Evolutionary conservation across 768 basidiomycete genomes (phyloP).

Genomic region (Termitomyces sp.): DNA sequence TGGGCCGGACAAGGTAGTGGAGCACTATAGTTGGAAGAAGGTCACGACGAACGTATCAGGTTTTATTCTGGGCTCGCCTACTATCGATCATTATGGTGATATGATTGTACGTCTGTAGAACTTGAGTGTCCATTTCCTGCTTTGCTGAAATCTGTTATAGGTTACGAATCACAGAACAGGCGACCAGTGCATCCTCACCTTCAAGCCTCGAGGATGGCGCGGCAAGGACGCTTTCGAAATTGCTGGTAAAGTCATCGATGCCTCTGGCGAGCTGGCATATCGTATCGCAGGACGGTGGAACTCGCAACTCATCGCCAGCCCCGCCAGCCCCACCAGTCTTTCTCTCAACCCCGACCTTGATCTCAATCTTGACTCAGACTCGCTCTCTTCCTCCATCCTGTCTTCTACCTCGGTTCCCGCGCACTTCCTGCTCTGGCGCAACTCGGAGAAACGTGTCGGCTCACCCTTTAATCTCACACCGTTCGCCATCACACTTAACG

Average conservation of each 20-base stretch:
- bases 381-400: neutral
- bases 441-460: constrained; percentile 70
- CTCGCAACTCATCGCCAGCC: constrained; percentile 85
- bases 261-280: constrained; percentile 59
- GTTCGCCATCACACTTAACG: constrained; percentile 88
- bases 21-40: constrained; percentile 96
- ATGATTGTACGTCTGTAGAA: constrained; percentile 29
- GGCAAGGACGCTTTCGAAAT: constrained; percentile 92
- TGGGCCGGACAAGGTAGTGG: constrained; percentile 54
- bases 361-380: constrained; percentile 50
- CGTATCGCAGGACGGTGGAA: constrained; percentile 97
- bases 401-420: neutral
- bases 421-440: constrained; percentile 84
- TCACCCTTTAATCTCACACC: constrained; percentile 95
- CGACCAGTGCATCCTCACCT: constrained; percentile 83
- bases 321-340: constrained; percentile 53
- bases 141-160: constrained; percentile 17
- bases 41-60: constrained; percentile 88
- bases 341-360: constrained; percentile 67
- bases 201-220: constrained; percentile 95
- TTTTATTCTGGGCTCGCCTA: constrained; percentile 85
- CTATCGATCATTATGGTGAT: constrained; percentile 92
- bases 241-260: constrained; percentile 73
- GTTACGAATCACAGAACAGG: constrained; percentile 87
- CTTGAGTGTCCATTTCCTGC: too few relatives aligned